phyloP scores from a whole-genome alignment of 257 asterid species.

The Solanum rostratum region DNA sequence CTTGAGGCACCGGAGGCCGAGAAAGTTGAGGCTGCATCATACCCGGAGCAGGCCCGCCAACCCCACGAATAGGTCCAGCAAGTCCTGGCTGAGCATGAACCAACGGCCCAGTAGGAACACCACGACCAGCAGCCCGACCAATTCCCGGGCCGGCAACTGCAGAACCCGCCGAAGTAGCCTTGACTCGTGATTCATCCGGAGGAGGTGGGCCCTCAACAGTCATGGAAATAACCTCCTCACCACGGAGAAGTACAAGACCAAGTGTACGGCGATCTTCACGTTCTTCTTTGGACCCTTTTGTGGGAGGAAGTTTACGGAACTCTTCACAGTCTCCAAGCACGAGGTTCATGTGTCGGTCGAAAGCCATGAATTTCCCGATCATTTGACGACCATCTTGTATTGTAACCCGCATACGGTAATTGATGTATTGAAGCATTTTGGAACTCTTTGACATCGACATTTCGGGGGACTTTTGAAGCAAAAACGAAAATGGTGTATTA shows the following conservation, averaged over 20 bases:
- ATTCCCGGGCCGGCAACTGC: slow-evolving; percentile 67
- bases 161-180: slow-evolving; percentile 34
- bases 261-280: slow-evolving; percentile 92
- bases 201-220: slow-evolving; percentile 98
- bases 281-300: slow-evolving; percentile 72
- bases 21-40: slow-evolving; percentile 99
- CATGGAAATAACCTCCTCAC: slow-evolving; percentile 85
- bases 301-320: slow-evolving; percentile 76
- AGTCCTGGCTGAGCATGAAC: slow-evolving; percentile 82
- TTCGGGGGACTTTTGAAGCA: slow-evolving; percentile 7
- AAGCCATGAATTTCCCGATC: slow-evolving; percentile 90
- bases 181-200: slow-evolving; percentile 76
- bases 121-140: slow-evolving; percentile 94
- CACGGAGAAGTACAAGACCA: slow-evolving; percentile 85
- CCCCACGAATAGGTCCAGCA: slow-evolving; percentile 81
- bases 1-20: slow-evolving; percentile 57
- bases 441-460: slow-evolving; percentile 99
- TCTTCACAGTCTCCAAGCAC: slow-evolving; percentile 94
- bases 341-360: slow-evolving; percentile 92
- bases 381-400: slow-evolving; percentile 90
- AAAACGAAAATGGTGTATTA: slow-evolving; percentile 19
- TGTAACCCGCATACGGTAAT: slow-evolving; percentile 90
- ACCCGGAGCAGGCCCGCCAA: slow-evolving; percentile 91
- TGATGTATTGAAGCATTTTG: slow-evolving; percentile 88
- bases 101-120: slow-evolving; percentile 54